Conservation (phyloP, 768 basidiomycete genomes). For the Kwoniella sp. region DNA sequence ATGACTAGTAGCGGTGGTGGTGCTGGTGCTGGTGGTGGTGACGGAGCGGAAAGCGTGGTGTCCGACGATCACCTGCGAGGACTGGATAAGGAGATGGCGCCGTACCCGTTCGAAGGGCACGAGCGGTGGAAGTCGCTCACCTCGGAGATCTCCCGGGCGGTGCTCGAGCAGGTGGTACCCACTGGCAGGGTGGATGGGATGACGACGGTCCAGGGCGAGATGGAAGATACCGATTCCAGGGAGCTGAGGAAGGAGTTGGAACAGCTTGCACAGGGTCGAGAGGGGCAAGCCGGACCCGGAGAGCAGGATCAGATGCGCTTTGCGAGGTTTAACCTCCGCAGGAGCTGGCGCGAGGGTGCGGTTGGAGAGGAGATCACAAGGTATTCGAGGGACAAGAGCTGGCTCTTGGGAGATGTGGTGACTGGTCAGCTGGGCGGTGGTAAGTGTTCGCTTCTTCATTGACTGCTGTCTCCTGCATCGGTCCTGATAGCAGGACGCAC, state of each 20-base stretch:
- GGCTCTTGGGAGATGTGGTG: constrained; percentile 46
- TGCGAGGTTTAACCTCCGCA: constrained; percentile 44
- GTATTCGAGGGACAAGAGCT: constrained; percentile 52
- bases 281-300: constrained; percentile 1
- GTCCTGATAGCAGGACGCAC: not conserved
- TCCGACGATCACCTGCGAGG: constrained; percentile 47
- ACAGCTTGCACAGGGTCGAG: not conserved
- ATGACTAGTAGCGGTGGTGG: too few species aligned
- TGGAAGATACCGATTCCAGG: constrained; percentile 18
- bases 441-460: constrained; percentile 25
- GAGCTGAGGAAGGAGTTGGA: constrained; percentile 1
- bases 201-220: constrained; percentile 38
- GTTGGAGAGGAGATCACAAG: constrained; percentile 50
- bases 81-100: constrained; percentile 49
- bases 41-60: constrained; percentile 23
- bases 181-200: constrained; percentile 43
- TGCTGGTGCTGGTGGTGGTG: too few species aligned
- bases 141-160: constrained; percentile 24
- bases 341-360: constrained; percentile 51
- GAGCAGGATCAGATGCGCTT: constrained; percentile 36
- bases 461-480: too few species aligned
- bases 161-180: constrained; percentile 36
- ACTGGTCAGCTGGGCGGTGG: constrained; percentile 31
- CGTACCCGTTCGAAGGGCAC: constrained; percentile 47
- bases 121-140: constrained; percentile 42